A percentile compares a stretch with the other conserved stretches of the same genome.
Conservation (phyloP, 2,329 filamentous ascomycete species). For the Capronia coronata region DNA sequence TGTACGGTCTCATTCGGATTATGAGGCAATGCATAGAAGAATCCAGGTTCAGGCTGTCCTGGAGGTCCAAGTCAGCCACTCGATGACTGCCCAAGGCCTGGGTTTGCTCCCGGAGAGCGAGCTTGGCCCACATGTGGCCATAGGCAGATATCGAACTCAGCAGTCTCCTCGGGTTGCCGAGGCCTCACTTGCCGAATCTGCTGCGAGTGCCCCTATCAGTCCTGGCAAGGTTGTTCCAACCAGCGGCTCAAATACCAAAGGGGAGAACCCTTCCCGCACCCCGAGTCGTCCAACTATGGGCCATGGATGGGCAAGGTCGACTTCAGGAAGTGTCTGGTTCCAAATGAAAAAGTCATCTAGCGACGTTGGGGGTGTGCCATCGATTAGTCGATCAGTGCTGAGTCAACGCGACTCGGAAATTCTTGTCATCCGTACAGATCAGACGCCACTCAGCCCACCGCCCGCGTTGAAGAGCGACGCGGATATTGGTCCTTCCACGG, state of each 20-base stretch:
- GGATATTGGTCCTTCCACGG: not conserved
- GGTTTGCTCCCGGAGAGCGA: not conserved
- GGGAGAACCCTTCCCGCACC: constrained; percentile 7
- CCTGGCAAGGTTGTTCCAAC: constrained; percentile 1
- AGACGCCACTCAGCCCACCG: constrained; percentile 16
- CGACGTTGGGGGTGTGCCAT: not conserved
- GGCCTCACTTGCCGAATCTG: not conserved
- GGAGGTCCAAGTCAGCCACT: not conserved
- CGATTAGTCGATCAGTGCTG: constrained; percentile 1
- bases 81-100: not conserved
- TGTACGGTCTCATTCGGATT: constrained; percentile 12
- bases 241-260: not conserved
- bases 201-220: not conserved
- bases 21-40: constrained; percentile 6
- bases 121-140: not conserved
- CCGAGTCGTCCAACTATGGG: constrained; percentile 4
- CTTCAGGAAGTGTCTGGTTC: constrained; percentile 16
- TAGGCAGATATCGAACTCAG: not conserved
- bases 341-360: constrained; percentile 10
- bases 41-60: constrained; percentile 10
- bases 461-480: not conserved
- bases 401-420: not conserved
- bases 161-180: not conserved
- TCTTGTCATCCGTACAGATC: constrained; percentile 16
- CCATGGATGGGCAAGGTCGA: constrained; percentile 10